Conservation (phyloP, 305 asterid species). For the Solanum hybrid region DNA sequence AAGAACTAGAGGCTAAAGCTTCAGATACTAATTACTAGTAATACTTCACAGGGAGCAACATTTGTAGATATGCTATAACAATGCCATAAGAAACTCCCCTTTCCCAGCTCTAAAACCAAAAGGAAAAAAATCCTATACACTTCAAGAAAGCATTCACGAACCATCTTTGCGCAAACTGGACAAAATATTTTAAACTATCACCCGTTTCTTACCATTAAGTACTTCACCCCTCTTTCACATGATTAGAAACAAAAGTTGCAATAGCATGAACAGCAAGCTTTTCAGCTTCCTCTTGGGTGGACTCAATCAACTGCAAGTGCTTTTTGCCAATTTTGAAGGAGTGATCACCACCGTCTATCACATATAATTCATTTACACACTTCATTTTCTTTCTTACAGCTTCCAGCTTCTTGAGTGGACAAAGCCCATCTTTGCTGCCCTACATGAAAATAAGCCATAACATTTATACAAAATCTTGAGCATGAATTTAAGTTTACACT, state of each 20-base stretch:
- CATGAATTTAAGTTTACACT: background rate
- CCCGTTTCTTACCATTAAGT: background rate
- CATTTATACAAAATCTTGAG: background rate
- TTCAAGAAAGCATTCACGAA: background rate
- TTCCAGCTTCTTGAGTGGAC: constrained; percentile 58
- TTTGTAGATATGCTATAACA: background rate
- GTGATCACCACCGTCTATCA: constrained; percentile 82
- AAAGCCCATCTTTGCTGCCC: constrained; percentile 86
- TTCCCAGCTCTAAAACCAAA: too few relatives aligned
- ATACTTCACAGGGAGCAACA: background rate
- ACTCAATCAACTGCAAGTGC: constrained; percentile 37
- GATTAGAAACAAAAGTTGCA: constrained; percentile 33
- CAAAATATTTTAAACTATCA: background rate
- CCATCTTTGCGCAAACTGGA: background rate
- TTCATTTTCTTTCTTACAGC: constrained; percentile 57
- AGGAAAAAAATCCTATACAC: background rate
- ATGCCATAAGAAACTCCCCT: background rate
- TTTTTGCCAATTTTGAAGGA: constrained; percentile 68
- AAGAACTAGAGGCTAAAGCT: background rate
- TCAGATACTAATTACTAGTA: background rate
- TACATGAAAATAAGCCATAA: constrained; percentile 17
- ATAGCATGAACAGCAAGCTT: constrained; percentile 43
- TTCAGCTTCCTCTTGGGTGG: constrained; percentile 60
- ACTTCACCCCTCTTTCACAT: constrained; percentile 12
- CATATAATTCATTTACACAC: constrained; percentile 38